A percentile compares a stretch with the other conserved stretches of the same genome.
Conservation (phyloP, 768 basidiomycete species). For the Leccinum arenicola region DNA sequence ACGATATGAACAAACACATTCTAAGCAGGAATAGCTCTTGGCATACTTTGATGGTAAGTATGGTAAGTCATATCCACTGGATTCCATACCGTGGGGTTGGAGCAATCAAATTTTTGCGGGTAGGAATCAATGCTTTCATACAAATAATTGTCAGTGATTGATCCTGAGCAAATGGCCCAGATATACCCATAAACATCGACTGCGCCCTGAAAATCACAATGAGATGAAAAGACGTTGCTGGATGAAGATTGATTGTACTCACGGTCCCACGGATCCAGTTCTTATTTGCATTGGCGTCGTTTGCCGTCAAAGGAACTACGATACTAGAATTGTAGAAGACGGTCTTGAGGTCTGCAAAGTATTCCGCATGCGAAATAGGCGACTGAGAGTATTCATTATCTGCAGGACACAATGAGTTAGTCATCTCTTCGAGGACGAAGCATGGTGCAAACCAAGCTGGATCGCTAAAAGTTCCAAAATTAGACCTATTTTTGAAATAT, state of each 20-base stretch:
- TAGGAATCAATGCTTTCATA: conserved; percentile 58
- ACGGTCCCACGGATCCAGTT: conserved; percentile 76
- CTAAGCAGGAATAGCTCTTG: background rate
- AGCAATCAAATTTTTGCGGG: conserved; percentile 80
- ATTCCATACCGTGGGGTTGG: conserved; percentile 63
- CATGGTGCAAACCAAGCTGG: conserved; percentile 46
- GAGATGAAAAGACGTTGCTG: background rate
- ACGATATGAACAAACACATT: conserved; percentile 29
- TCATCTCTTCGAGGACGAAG: background rate
- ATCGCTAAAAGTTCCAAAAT: conserved; percentile 37
- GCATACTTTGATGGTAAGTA: conserved; percentile 50
- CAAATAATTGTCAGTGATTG: background rate
- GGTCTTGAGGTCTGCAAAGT: conserved; percentile 61
- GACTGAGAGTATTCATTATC: conserved; percentile 76
- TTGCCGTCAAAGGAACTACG: conserved; percentile 71
- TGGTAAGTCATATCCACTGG: conserved; percentile 64
- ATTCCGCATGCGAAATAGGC: conserved; percentile 42
- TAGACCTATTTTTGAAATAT: background rate
- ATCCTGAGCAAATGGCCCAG: background rate
- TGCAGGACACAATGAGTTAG: conserved; percentile 20
- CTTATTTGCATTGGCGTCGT: conserved; percentile 55
- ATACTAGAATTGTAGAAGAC: conserved; percentile 55
- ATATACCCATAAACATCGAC: conserved; percentile 67
- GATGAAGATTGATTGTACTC: conserved; percentile 13
- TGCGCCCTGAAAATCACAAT: conserved; percentile 46